phyloP scores from a whole-genome alignment of 2,329 filamentous ascomycete species.

The Xylariaceae sp. region DNA sequence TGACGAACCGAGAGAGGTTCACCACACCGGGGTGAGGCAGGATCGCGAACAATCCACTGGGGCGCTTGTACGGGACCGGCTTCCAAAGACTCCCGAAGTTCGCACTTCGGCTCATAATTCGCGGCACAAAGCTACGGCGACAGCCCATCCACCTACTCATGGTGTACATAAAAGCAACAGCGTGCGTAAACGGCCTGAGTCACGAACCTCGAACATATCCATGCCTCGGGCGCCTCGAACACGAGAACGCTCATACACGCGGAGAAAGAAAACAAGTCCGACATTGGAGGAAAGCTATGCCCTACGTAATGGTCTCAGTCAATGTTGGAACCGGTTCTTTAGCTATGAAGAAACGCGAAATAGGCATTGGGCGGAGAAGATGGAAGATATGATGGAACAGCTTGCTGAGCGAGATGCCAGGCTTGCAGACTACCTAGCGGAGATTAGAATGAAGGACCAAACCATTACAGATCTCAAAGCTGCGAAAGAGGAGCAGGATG shows the following conservation, averaged over 20 bases:
- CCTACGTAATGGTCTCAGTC: constrained; percentile 15
- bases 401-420: constrained; percentile 15
- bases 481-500: constrained; percentile 26
- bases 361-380: constrained; percentile 19
- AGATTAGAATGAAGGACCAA: constrained; percentile 14
- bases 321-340: constrained; percentile 22
- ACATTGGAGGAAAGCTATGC: constrained; percentile 14
- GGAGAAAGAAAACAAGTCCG: constrained; percentile 6
- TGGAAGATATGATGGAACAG: constrained; percentile 14
- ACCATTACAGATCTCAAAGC: constrained; percentile 25
- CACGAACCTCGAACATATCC: constrained; percentile 26
- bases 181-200: constrained; percentile 7
- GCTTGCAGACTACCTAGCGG: constrained; percentile 11
- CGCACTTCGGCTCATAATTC: background rate
- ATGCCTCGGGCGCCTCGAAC: constrained; percentile 14
- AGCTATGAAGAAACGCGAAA: constrained; percentile 17
- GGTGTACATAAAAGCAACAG: background rate
- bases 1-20: background rate
- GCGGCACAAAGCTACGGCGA: background rate
- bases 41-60: background rate
- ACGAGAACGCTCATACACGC: background rate
- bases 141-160: background rate
- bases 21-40: background rate
- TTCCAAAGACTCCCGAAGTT: background rate
- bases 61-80: background rate